Percentiles rank a stretch among this genome's conserved stretches.
phyloP scores from a whole-genome alignment of 495 filamentous ascomycete species.

The Aspergillus homomorphus region DNA sequence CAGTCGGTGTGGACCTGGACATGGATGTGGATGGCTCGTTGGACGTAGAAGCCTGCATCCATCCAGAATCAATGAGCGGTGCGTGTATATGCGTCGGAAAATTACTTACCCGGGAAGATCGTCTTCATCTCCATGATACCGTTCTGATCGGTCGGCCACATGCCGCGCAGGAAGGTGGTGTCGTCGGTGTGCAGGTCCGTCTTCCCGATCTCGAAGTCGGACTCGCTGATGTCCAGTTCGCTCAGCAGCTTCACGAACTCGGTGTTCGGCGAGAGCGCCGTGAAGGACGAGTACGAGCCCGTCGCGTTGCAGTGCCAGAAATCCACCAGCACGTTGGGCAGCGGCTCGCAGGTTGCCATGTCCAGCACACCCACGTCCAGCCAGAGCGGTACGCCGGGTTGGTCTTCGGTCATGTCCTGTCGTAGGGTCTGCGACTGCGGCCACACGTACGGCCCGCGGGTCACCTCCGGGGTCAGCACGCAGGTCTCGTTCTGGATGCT shows the following conservation, averaged over 20 bases:
- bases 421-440: constrained; percentile 29
- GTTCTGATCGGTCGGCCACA: constrained; percentile 46
- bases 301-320: constrained; percentile 50
- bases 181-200: constrained; percentile 29
- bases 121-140: constrained; percentile 50
- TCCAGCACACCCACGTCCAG: constrained; percentile 57
- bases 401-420: constrained; percentile 49
- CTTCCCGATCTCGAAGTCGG: constrained; percentile 10
- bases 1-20: constrained; percentile 28
- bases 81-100: neutral
- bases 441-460: constrained; percentile 47
- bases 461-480: constrained; percentile 49
- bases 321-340: constrained; percentile 51
- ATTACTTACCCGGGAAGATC: constrained; percentile 47
- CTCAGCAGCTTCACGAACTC: constrained; percentile 19
- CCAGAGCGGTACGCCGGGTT: constrained; percentile 48
- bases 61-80: neutral
- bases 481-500: constrained; percentile 40
- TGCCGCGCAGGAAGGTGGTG: constrained; percentile 45
- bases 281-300: constrained; percentile 50
- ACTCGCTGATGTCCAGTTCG: constrained; percentile 13
- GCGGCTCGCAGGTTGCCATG: constrained; percentile 48
- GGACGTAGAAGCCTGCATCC: constrained; percentile 38
- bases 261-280: constrained; percentile 31
- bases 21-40: constrained; percentile 31